phyloP scores from a whole-genome alignment of 129 eudicot genomes.

The Glebionis coronaria region DNA sequence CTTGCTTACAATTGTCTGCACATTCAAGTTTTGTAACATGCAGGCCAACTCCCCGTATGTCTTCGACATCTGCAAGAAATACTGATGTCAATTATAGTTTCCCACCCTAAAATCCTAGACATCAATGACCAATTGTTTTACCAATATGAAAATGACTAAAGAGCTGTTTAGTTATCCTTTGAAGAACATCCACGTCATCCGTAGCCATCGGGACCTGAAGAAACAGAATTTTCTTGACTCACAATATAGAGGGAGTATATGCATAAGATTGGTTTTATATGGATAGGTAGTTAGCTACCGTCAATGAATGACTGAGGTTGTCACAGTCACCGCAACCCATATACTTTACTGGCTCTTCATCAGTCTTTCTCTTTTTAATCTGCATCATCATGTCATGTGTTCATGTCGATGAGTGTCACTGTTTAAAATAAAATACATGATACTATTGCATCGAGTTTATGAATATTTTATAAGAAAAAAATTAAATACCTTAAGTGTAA shows the following conservation, averaged over 20 bases:
- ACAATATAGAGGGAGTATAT: slow-evolving; percentile 7
- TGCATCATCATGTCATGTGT: slow-evolving; percentile 23
- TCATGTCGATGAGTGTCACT: slow-evolving; percentile 13
- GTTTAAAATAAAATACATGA: neutral
- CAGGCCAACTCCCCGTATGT: slow-evolving; percentile 89
- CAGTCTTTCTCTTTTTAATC: slow-evolving; percentile 80
- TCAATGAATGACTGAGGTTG: slow-evolving; percentile 83
- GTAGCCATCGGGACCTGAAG: slow-evolving; percentile 84
- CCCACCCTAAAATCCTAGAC: slow-evolving; percentile 5
- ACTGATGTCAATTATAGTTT: slow-evolving; percentile 17
- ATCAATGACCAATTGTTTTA: slow-evolving; percentile 14
- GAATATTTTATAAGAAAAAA: neutral
- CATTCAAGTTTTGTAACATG: slow-evolving; percentile 84
- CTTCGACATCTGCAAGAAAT: slow-evolving; percentile 62
- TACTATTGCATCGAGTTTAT: neutral
- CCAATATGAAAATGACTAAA: slow-evolving; percentile 70
- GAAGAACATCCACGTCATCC: slow-evolving; percentile 68
- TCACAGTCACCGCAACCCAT: slow-evolving; percentile 95
- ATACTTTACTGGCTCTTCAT: slow-evolving; percentile 78
- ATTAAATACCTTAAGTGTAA: slow-evolving; percentile 71
- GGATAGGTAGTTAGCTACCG: slow-evolving; percentile 42
- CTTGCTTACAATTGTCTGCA: slow-evolving; percentile 52
- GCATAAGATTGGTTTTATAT: neutral
- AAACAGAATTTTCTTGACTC: slow-evolving; percentile 10
- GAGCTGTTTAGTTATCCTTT: slow-evolving; percentile 71